A percentile compares a stretch with the other conserved stretches of the same genome.
Evolutionary conservation across 1,284 basidiomycete species (phyloP).

Genomic region (Apiotrichum mycotoxinovorans): DNA sequence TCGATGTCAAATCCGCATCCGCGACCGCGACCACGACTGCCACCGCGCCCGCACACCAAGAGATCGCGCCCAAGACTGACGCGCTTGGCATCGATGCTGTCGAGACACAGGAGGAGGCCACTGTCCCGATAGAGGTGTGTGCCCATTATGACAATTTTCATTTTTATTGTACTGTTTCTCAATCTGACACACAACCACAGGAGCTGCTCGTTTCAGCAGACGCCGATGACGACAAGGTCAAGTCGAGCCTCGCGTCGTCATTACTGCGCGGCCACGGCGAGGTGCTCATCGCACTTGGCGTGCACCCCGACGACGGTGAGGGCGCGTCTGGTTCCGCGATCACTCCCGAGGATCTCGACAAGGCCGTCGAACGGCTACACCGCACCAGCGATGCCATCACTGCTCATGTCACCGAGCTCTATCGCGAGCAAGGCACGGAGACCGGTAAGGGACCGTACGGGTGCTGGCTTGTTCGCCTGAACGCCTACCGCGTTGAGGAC

Average conservation of each 20-base stretch:
- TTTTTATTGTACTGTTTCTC: not conserved
- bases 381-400: constrained; percentile 26
- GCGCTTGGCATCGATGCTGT: constrained; percentile 5
- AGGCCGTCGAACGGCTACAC: constrained; percentile 27
- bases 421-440: constrained; percentile 19
- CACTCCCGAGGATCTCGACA: constrained; percentile 23
- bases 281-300: constrained; percentile 39
- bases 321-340: constrained; percentile 15
- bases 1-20: not conserved
- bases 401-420: constrained; percentile 43
- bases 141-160: not conserved
- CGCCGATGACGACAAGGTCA: constrained; percentile 33
- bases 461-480: constrained; percentile 44
- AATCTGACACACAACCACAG: constrained; percentile 16
- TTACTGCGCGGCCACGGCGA: constrained; percentile 46
- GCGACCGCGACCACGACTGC: not conserved
- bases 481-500: constrained; percentile 47
- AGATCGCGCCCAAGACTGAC: not conserved
- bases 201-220: constrained; percentile 30
- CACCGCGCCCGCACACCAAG: not conserved
- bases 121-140: constrained; percentile 37
- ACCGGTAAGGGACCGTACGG: constrained; percentile 22
- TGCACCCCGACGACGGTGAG: constrained; percentile 28
- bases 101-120: constrained; percentile 29
- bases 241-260: constrained; percentile 32